phyloP scores from a whole-genome alignment of 441 rosid genomes.

The Aleurites moluccanus region DNA sequence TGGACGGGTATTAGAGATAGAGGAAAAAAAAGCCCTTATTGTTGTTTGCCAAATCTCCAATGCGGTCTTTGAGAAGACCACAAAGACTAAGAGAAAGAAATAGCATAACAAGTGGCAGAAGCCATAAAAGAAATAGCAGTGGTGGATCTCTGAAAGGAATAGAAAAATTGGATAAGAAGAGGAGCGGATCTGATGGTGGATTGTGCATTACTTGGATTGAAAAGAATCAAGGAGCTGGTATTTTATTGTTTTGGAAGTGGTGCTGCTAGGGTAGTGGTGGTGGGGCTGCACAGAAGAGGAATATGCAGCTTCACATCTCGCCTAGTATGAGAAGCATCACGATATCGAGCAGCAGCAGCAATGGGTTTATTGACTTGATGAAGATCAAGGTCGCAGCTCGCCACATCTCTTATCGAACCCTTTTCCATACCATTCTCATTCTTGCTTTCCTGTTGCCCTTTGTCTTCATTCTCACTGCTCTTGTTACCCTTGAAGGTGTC shows the following conservation, averaged over 20 bases:
- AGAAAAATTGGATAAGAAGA: conserved; percentile 25
- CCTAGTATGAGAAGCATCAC: conserved; percentile 99
- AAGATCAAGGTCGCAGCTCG: conserved; percentile 99
- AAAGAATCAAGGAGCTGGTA: conserved; percentile 13
- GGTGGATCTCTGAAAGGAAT: conserved; percentile 30
- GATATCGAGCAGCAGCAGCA: conserved; percentile 69
- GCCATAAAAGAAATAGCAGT: conserved; percentile 21
- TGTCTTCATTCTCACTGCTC: conserved; percentile 94
- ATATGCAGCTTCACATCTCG: conserved; percentile 99
- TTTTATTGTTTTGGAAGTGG: conserved; percentile 13
- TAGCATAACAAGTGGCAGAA: conserved; percentile 16
- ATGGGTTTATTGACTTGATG: conserved; percentile 99
- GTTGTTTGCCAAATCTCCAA: conserved; percentile 41
- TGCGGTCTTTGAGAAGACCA: conserved; percentile 66
- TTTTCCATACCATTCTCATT: conserved; percentile 89
- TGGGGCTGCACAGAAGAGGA: conserved; percentile 74
- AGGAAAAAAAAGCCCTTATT: conserved; percentile 23
- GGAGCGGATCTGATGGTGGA: conserved; percentile 74
- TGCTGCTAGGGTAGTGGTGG: conserved; percentile 30
- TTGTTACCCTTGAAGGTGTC: conserved; percentile 99
- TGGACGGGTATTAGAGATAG: not conserved
- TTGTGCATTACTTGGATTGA: conserved; percentile 30
- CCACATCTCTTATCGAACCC: conserved; percentile 95
- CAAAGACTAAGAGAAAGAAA: conserved; percentile 27
- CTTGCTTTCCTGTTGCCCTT: conserved; percentile 99